Evolutionary conservation across 495 filamentous ascomycete species (phyloP), one percentile per base, ranked within the genome.

Genomic region (Rhypophila decipiens): DNA sequence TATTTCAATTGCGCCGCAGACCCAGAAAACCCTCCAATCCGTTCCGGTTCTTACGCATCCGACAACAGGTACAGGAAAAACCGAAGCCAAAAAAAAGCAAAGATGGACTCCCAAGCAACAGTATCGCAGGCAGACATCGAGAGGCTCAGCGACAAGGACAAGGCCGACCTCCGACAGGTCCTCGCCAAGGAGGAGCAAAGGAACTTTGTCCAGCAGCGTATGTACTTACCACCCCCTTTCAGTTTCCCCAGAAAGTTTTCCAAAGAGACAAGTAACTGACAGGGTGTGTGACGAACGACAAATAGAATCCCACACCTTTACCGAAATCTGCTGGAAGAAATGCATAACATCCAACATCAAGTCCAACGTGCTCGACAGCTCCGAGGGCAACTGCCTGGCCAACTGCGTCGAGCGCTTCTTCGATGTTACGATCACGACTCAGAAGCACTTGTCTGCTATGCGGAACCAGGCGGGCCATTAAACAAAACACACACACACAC

Each of bases 321-420:
- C 93, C 29, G 85, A 91, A 56, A 75, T 85, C 44, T 98, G 93
- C 79, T 98, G 85, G 80, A 87, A 79, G 58, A 96, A 96, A 75
- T 98, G 93, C 75, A 53, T 82, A 33, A 81, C 83, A 22, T 68
- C 78, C 21, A 13, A 33, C 42, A 82, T 91, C 57, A 75, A 79
- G 37, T 74, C 69, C 36, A 77, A 77, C 22, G 72, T 76, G 51
- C 73, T 97, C 45, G 88, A 94, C 50, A 76, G 71, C 53, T 69
- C 48, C 46, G 93, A 98, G 74, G 82, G 88, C 69, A 57, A 69
- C 4, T 98, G 93, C 67, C 72, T 91, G 57, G 71, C 83, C 64
- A 95, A 96, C 71, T 98, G 93, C 59, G 87, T 96, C 38, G 86
- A 94, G 50, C 78, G 93, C 41, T 98, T 90, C 71, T 75, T 96